Base-by-base conservation (phyloP, 768 basidiomycete species). In the Leccinum arenicola region DNA sequence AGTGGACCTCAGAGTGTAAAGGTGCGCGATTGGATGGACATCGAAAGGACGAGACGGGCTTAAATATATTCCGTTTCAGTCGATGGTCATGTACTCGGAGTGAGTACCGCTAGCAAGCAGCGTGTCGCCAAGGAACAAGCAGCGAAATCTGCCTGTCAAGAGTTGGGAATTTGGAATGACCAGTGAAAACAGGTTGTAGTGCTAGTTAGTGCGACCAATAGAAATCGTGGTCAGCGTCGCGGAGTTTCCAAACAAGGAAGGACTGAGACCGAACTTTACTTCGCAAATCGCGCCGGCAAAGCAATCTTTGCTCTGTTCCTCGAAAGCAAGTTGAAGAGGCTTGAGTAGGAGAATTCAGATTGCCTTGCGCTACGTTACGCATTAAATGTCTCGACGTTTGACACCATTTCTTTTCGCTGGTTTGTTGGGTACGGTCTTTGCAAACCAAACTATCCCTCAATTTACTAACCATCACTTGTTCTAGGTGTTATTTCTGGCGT, bases 401-500 rank as follows among this genome's bases (percentile, higher is more conserved):
- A 62, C 78, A 23, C 84, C 86, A 33, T 80, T 80, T 61, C 49
- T 85, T 35, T 70, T 88, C 43, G 87, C 88, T 55, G 78, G 80
- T 36, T 62, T 78, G 48, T 78, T 86, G 68, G 88, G 88, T 87
- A 66, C 55, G 61, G 49, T 17, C 19, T 55, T 53, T 57, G 21
- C 5, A 4, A 52, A 52, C 12, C 33, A 8, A 51, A 14, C 17
- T 6, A 7, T 51, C 36, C 50, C n/a, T 10, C 23, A 31, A 40
- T 15, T 25, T 15, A 25, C 48, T 68, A 10, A 59, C 51, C n/a
- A 14, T 21, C 49, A 54, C 31, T 33, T 49, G 19, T 59, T 52
- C 14, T 61, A 88, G 87, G 87, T 31, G 69, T 86, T 53, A 63
- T 78, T 27, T 87, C 87, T 12, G 87, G 87, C 9, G 68, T 86